phyloP scores from a whole-genome alignment of 805 yeast genomes.

The Monosporozyma unispora region DNA sequence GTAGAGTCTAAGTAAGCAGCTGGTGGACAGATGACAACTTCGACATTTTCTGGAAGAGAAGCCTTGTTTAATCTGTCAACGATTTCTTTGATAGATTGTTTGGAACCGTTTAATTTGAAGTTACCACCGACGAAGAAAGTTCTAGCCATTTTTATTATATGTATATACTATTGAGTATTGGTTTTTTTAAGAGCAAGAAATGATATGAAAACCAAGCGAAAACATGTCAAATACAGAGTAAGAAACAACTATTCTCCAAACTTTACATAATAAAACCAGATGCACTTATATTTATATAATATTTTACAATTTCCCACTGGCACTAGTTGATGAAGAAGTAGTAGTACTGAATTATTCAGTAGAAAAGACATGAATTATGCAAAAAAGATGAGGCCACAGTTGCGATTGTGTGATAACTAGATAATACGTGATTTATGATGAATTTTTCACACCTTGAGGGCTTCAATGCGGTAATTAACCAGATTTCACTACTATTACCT shows the following conservation, averaged over 20 bases:
- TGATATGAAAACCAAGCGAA: neutral
- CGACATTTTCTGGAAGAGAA: constrained; percentile 64
- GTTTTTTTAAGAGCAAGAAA: neutral
- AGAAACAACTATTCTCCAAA: neutral
- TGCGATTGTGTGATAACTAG: neutral
- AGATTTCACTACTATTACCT: neutral
- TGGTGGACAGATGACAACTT: constrained; percentile 95
- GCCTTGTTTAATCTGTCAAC: constrained; percentile 76
- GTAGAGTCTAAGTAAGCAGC: constrained; percentile 83
- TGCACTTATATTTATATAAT: neutral
- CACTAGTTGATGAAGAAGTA: neutral
- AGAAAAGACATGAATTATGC: neutral
- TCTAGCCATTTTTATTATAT: constrained; percentile 45
- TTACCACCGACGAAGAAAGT: constrained; percentile 97
- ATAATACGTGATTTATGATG: neutral
- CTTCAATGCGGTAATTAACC: neutral
- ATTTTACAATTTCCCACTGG: neutral
- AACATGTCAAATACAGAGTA: neutral
- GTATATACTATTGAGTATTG: neutral
- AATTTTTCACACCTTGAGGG: neutral
- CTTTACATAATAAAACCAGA: neutral
- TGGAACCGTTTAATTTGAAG: constrained; percentile 97
- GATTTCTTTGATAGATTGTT: constrained; percentile 72
- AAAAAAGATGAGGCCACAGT: neutral
- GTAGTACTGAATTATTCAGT: neutral